Conservation (phyloP, 495 filamentous ascomycete species). For the Bacidia gigantensis region DNA sequence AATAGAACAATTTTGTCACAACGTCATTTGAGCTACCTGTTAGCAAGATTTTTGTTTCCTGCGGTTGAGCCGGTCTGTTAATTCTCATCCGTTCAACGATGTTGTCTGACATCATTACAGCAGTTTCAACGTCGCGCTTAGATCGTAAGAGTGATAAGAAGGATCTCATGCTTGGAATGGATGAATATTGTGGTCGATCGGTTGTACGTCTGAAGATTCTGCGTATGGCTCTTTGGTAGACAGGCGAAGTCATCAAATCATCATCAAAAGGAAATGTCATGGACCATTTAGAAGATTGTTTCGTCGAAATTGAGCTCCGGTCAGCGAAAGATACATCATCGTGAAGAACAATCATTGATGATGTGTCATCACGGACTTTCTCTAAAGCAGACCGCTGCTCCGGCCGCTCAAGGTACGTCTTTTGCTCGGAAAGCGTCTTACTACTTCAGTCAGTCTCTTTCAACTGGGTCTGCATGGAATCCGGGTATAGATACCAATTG, state of each 20-base stretch:
- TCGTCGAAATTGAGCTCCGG: neutral
- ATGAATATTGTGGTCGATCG: too few species aligned
- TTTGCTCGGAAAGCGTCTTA: conserved; percentile 8
- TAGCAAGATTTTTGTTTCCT: too few species aligned
- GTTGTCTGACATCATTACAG: too few species aligned
- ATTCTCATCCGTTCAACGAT: too few species aligned
- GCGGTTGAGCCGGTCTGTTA: too few species aligned
- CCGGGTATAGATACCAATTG: conserved; percentile 7
- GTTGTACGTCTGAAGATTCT: neutral
- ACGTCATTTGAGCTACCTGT: too few species aligned
- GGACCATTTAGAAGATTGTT: neutral
- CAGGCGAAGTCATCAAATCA: neutral
- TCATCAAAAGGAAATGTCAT: conserved; percentile 1
- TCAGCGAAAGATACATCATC: neutral
- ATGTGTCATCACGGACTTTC: conserved; percentile 3
- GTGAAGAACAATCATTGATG: conserved; percentile 3
- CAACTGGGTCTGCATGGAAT: too few species aligned
- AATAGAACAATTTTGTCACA: too few species aligned
- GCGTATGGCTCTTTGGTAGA: conserved; percentile 4
- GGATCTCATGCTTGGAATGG: too few species aligned
- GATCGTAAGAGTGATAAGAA: too few species aligned
- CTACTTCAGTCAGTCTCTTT: neutral
- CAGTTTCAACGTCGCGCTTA: too few species aligned
- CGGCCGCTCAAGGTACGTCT: neutral
- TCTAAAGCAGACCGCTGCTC: neutral